These are phyloP conservation scores for Ligustrum vulgare DNA, from an alignment of 257 asterid genomes.

Conservation along the genomic window DNA sequence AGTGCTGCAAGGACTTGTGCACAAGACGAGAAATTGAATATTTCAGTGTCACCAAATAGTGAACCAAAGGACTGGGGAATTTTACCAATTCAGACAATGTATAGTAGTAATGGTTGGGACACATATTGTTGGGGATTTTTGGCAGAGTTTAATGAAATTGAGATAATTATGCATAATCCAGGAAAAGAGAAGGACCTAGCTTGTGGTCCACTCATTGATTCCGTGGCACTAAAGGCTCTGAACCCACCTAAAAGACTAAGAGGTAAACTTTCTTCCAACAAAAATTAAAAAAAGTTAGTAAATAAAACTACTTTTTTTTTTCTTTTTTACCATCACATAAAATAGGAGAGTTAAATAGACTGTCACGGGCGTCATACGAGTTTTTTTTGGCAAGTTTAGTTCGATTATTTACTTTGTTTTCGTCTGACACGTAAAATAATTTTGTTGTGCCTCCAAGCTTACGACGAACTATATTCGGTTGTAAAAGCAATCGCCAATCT, in stretches of 20 bases:
- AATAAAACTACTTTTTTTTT: too few species aligned
- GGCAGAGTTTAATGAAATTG: conserved; percentile 33
- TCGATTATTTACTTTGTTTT: too few species aligned
- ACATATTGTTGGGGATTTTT: conserved; percentile 44
- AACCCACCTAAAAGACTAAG: conserved; percentile 38
- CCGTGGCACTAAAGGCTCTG: conserved; percentile 65
- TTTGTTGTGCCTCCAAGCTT: too few species aligned
- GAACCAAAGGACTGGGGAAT: conserved; percentile 43
- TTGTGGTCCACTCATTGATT: conserved; percentile 76
- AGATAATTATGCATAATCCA: conserved; percentile 43
- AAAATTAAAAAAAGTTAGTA: too few species aligned
- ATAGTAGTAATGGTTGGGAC: conserved; percentile 60
- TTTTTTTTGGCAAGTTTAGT: too few species aligned
- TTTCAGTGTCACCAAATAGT: conserved; percentile 45
- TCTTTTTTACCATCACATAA: too few species aligned
- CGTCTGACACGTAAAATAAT: too few species aligned
- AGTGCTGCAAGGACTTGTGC: conserved; percentile 78
- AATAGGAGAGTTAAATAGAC: too few species aligned
- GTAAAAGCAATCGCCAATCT: background rate
- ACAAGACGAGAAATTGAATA: conserved; percentile 62
- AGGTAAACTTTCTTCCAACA: conserved; percentile 33
- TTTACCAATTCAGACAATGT: conserved; percentile 51
- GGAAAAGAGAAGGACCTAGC: conserved; percentile 43
- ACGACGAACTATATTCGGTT: too few species aligned
- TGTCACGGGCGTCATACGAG: too few species aligned